Evolutionary conservation across 306 rosid species (phyloP), one percentile per base, ranked within the genome.

Genomic region (Prosopis cineraria): DNA sequence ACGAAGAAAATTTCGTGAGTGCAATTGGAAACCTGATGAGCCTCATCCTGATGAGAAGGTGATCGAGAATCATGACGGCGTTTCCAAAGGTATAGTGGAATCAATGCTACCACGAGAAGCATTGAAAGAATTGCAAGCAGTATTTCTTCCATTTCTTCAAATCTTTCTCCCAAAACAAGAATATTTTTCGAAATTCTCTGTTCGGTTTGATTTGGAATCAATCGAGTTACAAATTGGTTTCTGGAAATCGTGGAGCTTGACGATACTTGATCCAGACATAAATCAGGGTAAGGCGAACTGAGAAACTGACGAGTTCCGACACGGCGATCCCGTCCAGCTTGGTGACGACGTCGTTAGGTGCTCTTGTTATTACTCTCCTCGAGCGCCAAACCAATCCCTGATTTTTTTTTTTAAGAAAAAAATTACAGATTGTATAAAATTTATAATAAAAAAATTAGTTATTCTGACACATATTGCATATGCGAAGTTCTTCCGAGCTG

Each of bases 11-110:
- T 10, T 56, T 56, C 36, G 13, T 58, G 36, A 11, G 7, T 1
- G 64, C 3, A 77, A 31, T 74, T 66, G 77, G 56, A 85, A 24
- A 94, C 97, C 98, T 90, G 95, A 5, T 69, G 85, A 40, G 90
- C 86, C 74, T 89, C 94, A 24, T 85, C 88, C 20, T 48, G 84
- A 43, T 79, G 84, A 73, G 80, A 50, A 12, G 70, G 58, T 0
- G 87, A 60, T 50, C 41, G 88, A 79, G 96, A 86, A 88, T 87
- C 93, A 37, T 70, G 95, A 44, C 83, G 86, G 81, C 92, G 95
- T 75, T 84, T 91, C 98, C 97, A 94, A 22, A 92, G 83, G 65
- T 76, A 94, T 13, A 94, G 85, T 12, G 97, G 98, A 53, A 94
- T 78, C 72, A 94, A 81, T 20, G 87, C 85, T 34, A 31, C 75